Percentiles rank a stretch among this genome's conserved stretches.
Evolutionary conservation across 2,329 filamentous ascomycete species (phyloP).

Genomic region (Talaromyces islandicus): DNA sequence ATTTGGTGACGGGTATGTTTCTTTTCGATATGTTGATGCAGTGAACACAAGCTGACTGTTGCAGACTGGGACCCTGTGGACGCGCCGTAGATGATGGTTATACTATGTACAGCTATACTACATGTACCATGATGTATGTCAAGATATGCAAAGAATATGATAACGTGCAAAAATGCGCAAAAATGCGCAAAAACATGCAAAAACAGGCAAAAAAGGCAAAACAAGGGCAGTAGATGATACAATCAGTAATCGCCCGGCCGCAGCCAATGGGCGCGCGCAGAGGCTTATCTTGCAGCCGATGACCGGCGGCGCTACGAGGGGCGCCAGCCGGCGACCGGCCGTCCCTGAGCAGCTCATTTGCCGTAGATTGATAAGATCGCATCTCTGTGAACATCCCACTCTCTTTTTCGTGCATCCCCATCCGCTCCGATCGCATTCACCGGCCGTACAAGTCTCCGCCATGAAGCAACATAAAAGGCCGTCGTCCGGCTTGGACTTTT

Average conservation of each 20-base stretch:
- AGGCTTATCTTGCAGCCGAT: background rate
- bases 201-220: no score
- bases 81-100: slow-evolving; percentile 11
- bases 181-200: background rate
- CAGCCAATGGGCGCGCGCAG: background rate
- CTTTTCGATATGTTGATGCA: background rate
- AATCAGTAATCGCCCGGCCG: background rate
- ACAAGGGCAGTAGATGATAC: background rate
- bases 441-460: background rate
- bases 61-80: slow-evolving; percentile 20
- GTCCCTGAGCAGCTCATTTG: background rate
- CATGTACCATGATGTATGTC: background rate
- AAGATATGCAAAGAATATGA: background rate
- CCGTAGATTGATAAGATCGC: background rate
- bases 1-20: slow-evolving; percentile 62
- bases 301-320: background rate
- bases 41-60: background rate
- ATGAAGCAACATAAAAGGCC: background rate
- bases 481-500: background rate
- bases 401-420: no score
- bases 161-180: background rate
- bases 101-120: background rate
- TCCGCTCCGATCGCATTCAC: background rate
- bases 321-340: background rate
- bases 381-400: background rate